Evolutionary conservation across 2,329 filamentous ascomycete genomes (phyloP).

Genomic region (Capronia epimyces): DNA sequence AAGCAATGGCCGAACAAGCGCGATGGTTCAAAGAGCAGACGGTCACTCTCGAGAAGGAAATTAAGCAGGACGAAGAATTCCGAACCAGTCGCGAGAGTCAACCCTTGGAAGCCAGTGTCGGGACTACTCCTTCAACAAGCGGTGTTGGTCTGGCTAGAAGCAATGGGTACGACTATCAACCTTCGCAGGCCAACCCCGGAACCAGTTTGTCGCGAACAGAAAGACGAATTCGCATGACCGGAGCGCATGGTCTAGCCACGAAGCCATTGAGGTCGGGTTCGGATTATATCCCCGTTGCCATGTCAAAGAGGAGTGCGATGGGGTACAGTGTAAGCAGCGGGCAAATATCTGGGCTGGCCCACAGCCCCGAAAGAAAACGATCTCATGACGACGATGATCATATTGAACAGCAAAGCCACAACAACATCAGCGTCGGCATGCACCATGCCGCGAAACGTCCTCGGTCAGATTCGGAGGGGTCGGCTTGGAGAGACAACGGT

Average conservation of each 20-base stretch:
- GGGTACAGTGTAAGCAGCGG: slow-evolving; percentile 4
- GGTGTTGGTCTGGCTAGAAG: slow-evolving; percentile 28
- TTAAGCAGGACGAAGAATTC: slow-evolving; percentile 26
- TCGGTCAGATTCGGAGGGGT: not conserved
- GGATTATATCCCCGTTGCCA: slow-evolving; percentile 26
- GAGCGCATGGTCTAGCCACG: slow-evolving; percentile 40
- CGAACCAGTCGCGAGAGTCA: slow-evolving; percentile 31
- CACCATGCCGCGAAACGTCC: slow-evolving; percentile 11
- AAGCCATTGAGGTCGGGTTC: slow-evolving; percentile 34
- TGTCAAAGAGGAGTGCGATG: slow-evolving; percentile 25
- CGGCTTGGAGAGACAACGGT: not conserved
- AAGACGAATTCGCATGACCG: slow-evolving; percentile 40
- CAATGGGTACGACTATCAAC: slow-evolving; percentile 40
- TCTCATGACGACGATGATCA: slow-evolving; percentile 10
- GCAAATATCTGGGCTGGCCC: not conserved
- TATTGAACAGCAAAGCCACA: too few relatives aligned
- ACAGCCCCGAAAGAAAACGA: slow-evolving; percentile 16
- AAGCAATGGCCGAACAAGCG: slow-evolving; percentile 29
- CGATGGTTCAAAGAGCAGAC: slow-evolving; percentile 30
- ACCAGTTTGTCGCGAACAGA: slow-evolving; percentile 42
- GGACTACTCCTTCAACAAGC: slow-evolving; percentile 7
- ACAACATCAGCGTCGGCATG: too few relatives aligned
- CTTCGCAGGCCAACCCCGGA: slow-evolving; percentile 36
- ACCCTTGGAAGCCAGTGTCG: not conserved
- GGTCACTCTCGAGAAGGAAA: slow-evolving; percentile 22